Evolutionary conservation across 1,139 yeast genomes (phyloP).

Genomic region (Kurtzmaniella natalensis): DNA sequence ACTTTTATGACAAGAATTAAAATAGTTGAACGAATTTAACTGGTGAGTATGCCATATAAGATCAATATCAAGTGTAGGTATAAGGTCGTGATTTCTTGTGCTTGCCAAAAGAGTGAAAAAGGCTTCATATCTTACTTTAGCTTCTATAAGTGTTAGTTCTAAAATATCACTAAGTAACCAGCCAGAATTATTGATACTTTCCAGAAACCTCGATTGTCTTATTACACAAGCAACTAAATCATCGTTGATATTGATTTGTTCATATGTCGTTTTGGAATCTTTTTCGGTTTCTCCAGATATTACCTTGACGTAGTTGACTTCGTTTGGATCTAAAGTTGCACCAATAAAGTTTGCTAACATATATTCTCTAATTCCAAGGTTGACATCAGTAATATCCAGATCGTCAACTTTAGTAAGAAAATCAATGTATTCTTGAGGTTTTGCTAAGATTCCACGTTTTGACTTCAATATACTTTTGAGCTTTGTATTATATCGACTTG

Average conservation of each 20-base stretch:
- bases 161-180: conserved; percentile 25
- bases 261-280: background rate
- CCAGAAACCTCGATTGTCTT: conserved; percentile 27
- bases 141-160: conserved; percentile 15
- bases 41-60: conserved; percentile 31
- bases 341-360: background rate
- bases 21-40: conserved; percentile 17
- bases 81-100: conserved; percentile 5
- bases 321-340: too few species aligned
- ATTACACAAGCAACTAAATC: conserved; percentile 28
- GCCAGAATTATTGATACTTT: conserved; percentile 23
- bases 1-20: conserved; percentile 3
- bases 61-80: conserved; percentile 28
- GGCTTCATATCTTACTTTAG: conserved; percentile 21
- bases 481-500: too few species aligned
- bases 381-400: too few species aligned
- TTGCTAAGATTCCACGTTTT: background rate
- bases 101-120: conserved; percentile 19
- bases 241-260: conserved; percentile 12
- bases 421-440: background rate
- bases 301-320: too few species aligned
- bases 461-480: background rate
- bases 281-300: background rate
- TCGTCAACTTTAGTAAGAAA: background rate
- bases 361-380: background rate